Evolutionary conservation across 2,329 filamentous ascomycete genomes (phyloP).

Genomic region (Pseudogymnoascus sp.): DNA sequence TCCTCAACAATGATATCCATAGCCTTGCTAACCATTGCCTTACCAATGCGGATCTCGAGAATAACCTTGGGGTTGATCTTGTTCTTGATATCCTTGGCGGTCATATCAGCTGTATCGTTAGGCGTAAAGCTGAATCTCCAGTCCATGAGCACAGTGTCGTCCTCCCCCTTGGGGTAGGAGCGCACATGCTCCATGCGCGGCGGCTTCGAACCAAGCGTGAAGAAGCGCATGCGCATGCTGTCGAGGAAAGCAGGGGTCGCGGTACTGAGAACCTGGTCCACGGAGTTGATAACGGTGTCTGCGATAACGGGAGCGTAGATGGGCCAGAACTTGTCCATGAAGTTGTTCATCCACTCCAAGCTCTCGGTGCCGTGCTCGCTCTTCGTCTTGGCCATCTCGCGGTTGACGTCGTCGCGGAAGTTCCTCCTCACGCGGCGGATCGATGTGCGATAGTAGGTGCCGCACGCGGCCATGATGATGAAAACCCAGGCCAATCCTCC

Average conservation of each 20-base stretch:
- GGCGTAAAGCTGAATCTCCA: conserved; percentile 99
- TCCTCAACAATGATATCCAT: conserved; percentile 97
- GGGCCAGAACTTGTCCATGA: conserved; percentile 97
- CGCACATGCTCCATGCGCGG: conserved; percentile 96
- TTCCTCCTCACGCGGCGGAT: conserved; percentile 89
- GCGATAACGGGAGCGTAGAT: conserved; percentile 94
- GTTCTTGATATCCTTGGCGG: conserved; percentile 79
- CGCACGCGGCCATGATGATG: conserved; percentile 83
- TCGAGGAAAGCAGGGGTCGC: conserved; percentile 89
- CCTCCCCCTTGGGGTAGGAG: conserved; percentile 91
- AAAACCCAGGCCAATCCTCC: conserved; percentile 91
- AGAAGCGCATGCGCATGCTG: conserved; percentile 86
- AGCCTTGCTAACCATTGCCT: conserved; percentile 94
- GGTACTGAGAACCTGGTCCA: conserved; percentile 91
- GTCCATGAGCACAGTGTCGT: conserved; percentile 96
- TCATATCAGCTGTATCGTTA: conserved; percentile 89
- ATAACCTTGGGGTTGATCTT: conserved; percentile 97
- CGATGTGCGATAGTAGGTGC: conserved; percentile 94
- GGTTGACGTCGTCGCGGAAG: conserved; percentile 86
- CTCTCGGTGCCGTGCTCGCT: conserved; percentile 88
- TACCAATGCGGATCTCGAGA: conserved; percentile 87
- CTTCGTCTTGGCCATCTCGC: conserved; percentile 78
- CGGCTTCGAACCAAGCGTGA: conserved; percentile 89
- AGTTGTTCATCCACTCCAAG: conserved; percentile 98
- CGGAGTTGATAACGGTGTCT: conserved; percentile 83